Base-by-base conservation (phyloP, 306 rosid genomes). In the Fragaria vesca region DNA sequence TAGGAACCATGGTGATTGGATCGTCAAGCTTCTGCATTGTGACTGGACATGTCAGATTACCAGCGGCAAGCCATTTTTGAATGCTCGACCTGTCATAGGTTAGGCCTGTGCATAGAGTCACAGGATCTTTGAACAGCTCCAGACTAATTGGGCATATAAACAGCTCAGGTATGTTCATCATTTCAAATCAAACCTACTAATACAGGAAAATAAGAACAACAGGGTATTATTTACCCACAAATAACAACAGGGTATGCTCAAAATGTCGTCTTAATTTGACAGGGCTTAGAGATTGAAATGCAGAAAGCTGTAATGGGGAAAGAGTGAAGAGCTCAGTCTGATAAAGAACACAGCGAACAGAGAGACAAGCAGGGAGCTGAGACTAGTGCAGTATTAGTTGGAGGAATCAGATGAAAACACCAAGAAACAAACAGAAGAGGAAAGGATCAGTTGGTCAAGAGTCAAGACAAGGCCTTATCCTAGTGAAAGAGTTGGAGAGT, bases 11-110 rank as follows among this genome's bases (percentile, higher is more conserved):
- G 77, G 94, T 71, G 79, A 93, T 83, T 12, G 81, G 84, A 76
- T 93, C 96, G 12, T 87, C 92, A 15, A 93, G 98, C 78, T 81
- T 87, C 90, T 91, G 93, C 98, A 91, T 93, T 87, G 98, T 93
- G 77, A 93, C 93, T 47, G 98, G 98, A 63, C 98, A 93, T 7
- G 93, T 91, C 85, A 91, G 90, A 68, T 93, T 91, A 8, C 98
- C 98, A 0, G 86, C 76, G 63, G 92, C 80, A 11, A 93, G 21
- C 98, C 98, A 93, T 79, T 84, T 84, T 76, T 89, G 90, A 47
- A 93, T 91, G 89, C 89, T 90, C 13, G 96, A 86, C 65, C 96
- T 87, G 69, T 93, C 97, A 71, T 93, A 93, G 38, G 98, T 93
- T 73, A 90, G 97, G 76, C 98, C 98, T 45, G 98, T 93, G 72